These are phyloP conservation scores for Penicillium riverlandense DNA, from an alignment of 495 filamentous ascomycete species.

Conservation along the genomic window DNA sequence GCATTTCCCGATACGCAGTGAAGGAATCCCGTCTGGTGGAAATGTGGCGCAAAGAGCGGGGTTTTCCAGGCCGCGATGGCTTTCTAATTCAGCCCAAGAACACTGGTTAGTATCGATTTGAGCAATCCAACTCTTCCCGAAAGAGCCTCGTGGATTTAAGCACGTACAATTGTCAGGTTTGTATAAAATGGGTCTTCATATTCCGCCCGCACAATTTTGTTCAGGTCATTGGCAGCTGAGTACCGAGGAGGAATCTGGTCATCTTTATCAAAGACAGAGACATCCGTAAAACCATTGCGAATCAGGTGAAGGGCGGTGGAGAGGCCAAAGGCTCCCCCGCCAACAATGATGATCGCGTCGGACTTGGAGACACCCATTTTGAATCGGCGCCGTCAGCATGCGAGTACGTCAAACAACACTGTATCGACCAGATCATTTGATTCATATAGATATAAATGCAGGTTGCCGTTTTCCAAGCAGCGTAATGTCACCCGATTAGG, in stretches of 20 bases:
- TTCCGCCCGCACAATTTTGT: constrained; percentile 50
- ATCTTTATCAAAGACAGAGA: constrained; percentile 32
- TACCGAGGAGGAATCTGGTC: constrained; percentile 29
- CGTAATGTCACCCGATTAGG: no score
- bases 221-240: constrained; percentile 45
- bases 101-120: constrained; percentile 9
- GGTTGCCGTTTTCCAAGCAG: no score
- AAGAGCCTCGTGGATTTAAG: neutral
- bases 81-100: constrained; percentile 21
- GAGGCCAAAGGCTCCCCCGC: constrained; percentile 43
- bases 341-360: constrained; percentile 11
- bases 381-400: neutral
- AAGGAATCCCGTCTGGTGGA: constrained; percentile 48
- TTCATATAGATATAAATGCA: neutral
- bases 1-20: constrained; percentile 41
- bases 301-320: constrained; percentile 44
- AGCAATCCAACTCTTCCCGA: neutral
- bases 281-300: constrained; percentile 35
- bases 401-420: no score
- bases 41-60: constrained; percentile 45
- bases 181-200: constrained; percentile 51
- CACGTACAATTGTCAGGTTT: constrained; percentile 36
- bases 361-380: neutral
- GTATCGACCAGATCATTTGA: neutral
- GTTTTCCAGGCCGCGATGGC: constrained; percentile 45